Evolutionary conservation across 1,139 yeast genomes (phyloP).

Genomic region (Kodamaea plutei): DNA sequence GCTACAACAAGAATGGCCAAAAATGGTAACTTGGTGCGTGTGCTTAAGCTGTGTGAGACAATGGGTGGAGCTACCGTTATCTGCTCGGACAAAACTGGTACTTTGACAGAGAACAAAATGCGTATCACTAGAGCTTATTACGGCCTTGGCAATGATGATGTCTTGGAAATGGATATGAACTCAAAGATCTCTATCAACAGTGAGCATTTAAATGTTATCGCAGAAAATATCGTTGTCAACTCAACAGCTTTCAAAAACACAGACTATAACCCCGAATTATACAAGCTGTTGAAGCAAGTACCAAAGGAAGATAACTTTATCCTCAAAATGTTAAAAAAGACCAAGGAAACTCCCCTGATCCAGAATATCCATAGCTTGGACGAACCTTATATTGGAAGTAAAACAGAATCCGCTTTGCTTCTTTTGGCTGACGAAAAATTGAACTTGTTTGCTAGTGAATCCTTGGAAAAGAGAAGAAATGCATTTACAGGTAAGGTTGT

Average conservation of each 20-base stretch:
- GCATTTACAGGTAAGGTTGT: conserved; percentile 41
- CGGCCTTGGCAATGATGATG: conserved; percentile 27
- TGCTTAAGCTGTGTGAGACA: conserved; percentile 89
- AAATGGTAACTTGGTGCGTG: conserved; percentile 94
- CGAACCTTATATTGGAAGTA: conserved; percentile 80
- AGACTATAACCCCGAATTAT: conserved; percentile 37
- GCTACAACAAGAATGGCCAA: conserved; percentile 98
- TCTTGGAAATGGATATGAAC: conserved; percentile 4
- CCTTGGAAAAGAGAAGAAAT: conserved; percentile 39
- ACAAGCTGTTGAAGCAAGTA: conserved; percentile 22
- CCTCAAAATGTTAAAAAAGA: conserved; percentile 13
- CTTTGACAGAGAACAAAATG: conserved; percentile 91
- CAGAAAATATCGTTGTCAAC: conserved; percentile 65
- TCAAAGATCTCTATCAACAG: neutral
- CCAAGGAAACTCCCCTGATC: conserved; percentile 7
- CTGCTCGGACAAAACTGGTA: conserved; percentile 97
- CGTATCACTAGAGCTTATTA: conserved; percentile 74
- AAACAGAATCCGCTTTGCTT: conserved; percentile 88
- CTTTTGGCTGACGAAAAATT: conserved; percentile 61
- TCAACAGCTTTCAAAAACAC: conserved; percentile 85
- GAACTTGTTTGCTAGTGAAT: conserved; percentile 34
- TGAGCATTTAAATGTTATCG: conserved; percentile 1
- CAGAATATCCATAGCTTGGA: conserved; percentile 18
- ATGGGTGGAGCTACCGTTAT: conserved; percentile 99
- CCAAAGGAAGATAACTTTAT: conserved; percentile 27